phyloP scores from a whole-genome alignment of 352 stramenopile species.

The Globisporangium nunn region DNA sequence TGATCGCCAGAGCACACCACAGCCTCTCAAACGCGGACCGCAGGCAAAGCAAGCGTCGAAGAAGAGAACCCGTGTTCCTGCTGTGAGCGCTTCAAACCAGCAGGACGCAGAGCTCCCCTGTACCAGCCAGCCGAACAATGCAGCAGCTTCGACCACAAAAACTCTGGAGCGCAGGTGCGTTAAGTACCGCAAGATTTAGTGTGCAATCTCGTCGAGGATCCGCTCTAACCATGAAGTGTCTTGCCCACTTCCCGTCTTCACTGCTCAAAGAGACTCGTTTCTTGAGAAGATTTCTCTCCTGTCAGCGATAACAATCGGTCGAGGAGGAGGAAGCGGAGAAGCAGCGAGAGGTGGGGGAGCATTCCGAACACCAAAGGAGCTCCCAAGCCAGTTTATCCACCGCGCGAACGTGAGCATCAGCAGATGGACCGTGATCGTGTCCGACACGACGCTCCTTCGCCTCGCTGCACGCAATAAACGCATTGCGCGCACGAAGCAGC shows the following conservation, averaged over 20 bases:
- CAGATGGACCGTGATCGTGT: conserved; percentile 66
- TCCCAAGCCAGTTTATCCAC: conserved; percentile 65
- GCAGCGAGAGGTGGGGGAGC: neutral
- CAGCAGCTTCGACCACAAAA: neutral
- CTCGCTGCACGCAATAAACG: conserved; percentile 59
- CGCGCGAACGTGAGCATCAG: conserved; percentile 38
- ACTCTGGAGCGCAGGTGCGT: neutral
- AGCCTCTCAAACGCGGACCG: neutral
- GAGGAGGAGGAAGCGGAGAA: neutral
- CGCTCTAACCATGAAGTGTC: neutral
- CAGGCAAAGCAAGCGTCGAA: neutral
- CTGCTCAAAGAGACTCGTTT: conserved; percentile 2
- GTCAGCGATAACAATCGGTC: conserved; percentile 5
- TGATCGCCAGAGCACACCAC: neutral
- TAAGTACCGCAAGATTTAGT: neutral
- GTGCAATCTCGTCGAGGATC: neutral
- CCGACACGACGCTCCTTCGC: conserved; percentile 47
- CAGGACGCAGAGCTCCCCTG: conserved; percentile 12
- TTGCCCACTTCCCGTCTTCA: neutral
- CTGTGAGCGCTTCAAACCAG: conserved; percentile 20
- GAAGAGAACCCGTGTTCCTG: neutral
- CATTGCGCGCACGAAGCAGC: conserved; percentile 18
- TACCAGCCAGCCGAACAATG: neutral
- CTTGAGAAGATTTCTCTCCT: conserved; percentile 11
- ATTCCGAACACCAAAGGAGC: conserved; percentile 18